phyloP scores from a whole-genome alignment of 768 basidiomycete genomes.

The Mycena amicta region DNA sequence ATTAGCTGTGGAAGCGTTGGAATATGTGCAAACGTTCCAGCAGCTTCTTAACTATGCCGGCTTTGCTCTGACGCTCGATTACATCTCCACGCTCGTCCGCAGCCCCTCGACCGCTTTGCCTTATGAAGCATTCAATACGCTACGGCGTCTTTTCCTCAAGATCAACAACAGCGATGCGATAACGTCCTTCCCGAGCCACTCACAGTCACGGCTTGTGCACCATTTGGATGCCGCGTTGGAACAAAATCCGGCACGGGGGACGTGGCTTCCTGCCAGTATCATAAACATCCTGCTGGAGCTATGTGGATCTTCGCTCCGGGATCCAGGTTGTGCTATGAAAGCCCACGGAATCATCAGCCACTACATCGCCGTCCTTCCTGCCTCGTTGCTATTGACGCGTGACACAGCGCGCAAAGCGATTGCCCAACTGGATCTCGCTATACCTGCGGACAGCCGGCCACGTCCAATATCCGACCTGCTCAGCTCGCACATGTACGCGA shows the following conservation, averaged over 20 bases:
- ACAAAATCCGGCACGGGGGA: constrained; percentile 22
- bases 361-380: constrained; percentile 27
- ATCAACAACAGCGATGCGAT: constrained; percentile 22
- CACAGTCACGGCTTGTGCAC: constrained; percentile 31
- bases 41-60: constrained; percentile 33
- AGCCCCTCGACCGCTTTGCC: constrained; percentile 25
- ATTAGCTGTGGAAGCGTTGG: constrained; percentile 24
- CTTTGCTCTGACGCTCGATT: constrained; percentile 34
- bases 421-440: constrained; percentile 19
- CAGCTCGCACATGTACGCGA: constrained; percentile 38
- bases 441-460: constrained; percentile 23
- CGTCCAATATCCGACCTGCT: constrained; percentile 31
- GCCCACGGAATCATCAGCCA: constrained; percentile 30
- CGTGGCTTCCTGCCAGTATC: constrained; percentile 32
- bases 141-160: constrained; percentile 39
- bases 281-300: constrained; percentile 35
- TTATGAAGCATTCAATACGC: constrained; percentile 41
- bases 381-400: constrained; percentile 7
- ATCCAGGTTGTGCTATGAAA: constrained; percentile 31
- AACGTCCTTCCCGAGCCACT: constrained; percentile 21
- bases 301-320: constrained; percentile 28
- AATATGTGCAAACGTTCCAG: constrained; percentile 29
- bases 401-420: constrained; percentile 32
- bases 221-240: constrained; percentile 36
- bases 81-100: constrained; percentile 27